Base-by-base conservation (phyloP, 2,329 filamentous ascomycete species). In the Cadophora luteo-olivacea region DNA sequence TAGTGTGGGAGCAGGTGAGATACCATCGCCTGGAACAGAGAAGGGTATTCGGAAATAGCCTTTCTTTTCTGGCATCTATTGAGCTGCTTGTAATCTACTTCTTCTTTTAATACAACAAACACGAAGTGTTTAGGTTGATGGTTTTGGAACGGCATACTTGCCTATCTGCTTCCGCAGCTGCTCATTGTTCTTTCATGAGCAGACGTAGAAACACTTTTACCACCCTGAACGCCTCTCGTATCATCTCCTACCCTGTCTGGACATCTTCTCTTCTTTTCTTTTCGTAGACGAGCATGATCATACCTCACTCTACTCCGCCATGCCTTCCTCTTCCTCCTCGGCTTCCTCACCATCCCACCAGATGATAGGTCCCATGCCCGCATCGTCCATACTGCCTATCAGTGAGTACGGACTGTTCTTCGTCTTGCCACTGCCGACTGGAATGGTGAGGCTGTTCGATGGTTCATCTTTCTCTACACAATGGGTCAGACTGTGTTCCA, bases 331-430 rank as follows among this genome's bases (percentile, higher is more conserved):
- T 60, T 70, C 68, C 38, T 73, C 71, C 9, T 54, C 70, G n/a
- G 68, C 72, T 32, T 70, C 70, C 9, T 68, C 73, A 0, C 68
- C 73, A 69, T 89, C 86, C 87, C 88, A 90, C 89, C 89, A 91
- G 61, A 90, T 76, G 73, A 86, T 89, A 19, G 87, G 84, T 1
- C 89, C 89, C 1, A 91, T 79, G 4, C 88, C 89, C 64, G 87
- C 84, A 61, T 84, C 84, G 63, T 86, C 86, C 89, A 91, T 91
- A 72, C 84, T 87, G 8, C 86, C 89, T 69, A 83, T 87, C 72
- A 95, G 86, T 70, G 84, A 85, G 82, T 93, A 96, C 0, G 92
- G 91, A 5, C 92, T 89, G 69, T 85, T 86, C 74, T 84, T 83
- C 41, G 38, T 60, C 57, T 60, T 60, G 36, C 57, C 57, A 22